Evolutionary conservation across 306 rosid genomes (phyloP).

Genomic region (Castanea crenata): DNA sequence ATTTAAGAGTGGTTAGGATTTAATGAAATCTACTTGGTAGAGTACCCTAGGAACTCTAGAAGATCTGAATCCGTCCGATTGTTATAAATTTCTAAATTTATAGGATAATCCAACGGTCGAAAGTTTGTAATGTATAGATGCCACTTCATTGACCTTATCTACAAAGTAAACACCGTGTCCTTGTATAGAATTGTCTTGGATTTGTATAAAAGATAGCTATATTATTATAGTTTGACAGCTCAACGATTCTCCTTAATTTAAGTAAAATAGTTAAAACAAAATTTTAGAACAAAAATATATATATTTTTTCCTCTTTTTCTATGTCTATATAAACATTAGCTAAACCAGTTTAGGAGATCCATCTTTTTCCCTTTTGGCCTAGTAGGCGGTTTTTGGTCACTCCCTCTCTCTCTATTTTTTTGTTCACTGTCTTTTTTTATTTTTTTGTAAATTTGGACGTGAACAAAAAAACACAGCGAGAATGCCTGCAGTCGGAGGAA

Average conservation of each 20-base stretch:
- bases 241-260: background rate
- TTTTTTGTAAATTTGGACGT: background rate
- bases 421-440: too few species aligned
- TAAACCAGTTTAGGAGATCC: conserved; percentile 8
- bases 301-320: too few species aligned
- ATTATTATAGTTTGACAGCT: conserved; percentile 33
- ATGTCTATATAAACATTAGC: conserved; percentile 26
- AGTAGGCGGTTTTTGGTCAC: background rate
- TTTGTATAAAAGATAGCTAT: background rate
- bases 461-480: background rate
- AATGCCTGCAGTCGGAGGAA: conserved; percentile 76
- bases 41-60: too few species aligned
- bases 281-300: too few species aligned
- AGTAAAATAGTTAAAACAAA: background rate
- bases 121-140: background rate
- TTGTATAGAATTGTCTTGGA: background rate
- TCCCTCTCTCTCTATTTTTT: background rate
- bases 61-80: background rate
- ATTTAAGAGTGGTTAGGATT: too few species aligned
- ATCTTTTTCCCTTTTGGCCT: background rate
- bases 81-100: background rate
- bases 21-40: too few species aligned
- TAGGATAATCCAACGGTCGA: conserved; percentile 28
- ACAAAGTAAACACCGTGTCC: background rate
- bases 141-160: conserved; percentile 18